A percentile compares a stretch with the other conserved stretches of the same genome.
These are phyloP conservation scores for Macadamia integrifolia DNA, from an alignment of 164 flowering plant genomes.

Conservation along the genomic window DNA sequence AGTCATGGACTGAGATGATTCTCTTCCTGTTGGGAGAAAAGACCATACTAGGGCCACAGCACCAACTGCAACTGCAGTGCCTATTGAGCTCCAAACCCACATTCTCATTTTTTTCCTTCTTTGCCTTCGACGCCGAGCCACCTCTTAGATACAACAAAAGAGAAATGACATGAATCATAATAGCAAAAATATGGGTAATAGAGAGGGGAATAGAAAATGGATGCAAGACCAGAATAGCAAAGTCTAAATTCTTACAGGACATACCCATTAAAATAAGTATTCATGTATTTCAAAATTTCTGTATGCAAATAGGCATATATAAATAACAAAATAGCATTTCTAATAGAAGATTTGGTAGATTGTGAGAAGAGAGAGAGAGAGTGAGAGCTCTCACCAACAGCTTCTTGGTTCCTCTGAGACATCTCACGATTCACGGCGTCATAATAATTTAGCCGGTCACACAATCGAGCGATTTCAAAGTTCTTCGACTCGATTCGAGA, in stretches of 20 bases:
- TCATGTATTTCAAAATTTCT: too few species aligned
- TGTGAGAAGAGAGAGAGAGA: not conserved
- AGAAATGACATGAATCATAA: not conserved
- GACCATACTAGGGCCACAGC: slow-evolving; percentile 63
- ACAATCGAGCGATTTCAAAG: slow-evolving; percentile 76
- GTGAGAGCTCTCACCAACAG: slow-evolving; percentile 45
- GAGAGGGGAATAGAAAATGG: not conserved
- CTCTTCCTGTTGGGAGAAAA: slow-evolving; percentile 40
- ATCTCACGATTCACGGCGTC: slow-evolving; percentile 86
- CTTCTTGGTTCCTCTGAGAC: slow-evolving; percentile 92
- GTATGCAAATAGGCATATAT: too few species aligned
- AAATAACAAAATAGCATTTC: too few species aligned
- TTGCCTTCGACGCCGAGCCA: slow-evolving; percentile 51
- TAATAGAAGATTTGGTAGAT: not conserved
- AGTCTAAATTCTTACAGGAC: not conserved
- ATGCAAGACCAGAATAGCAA: not conserved
- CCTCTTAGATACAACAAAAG: slow-evolving; percentile 30
- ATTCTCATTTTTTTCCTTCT: slow-evolving; percentile 54
- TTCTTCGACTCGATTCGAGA: slow-evolving; percentile 62
- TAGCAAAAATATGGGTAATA: not conserved
- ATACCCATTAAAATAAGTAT: too few species aligned
- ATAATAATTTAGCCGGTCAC: slow-evolving; percentile 67
- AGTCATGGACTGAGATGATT: slow-evolving; percentile 20
- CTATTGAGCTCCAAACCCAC: slow-evolving; percentile 80
- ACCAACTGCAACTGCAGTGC: slow-evolving; percentile 53